These are phyloP conservation scores for Suillus luteus DNA, from an alignment of 768 basidiomycete genomes.

Conservation along the genomic window DNA sequence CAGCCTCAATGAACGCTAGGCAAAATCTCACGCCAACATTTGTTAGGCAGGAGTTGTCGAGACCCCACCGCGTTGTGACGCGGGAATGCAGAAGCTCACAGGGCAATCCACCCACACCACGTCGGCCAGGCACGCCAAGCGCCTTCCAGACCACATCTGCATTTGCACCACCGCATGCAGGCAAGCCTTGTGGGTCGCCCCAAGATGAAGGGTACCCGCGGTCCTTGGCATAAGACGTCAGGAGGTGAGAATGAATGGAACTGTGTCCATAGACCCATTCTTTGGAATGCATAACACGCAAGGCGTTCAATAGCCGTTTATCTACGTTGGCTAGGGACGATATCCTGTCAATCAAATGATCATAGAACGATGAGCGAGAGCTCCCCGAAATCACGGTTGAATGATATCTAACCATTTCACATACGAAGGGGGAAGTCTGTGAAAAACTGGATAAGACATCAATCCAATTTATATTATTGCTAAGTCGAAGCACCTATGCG, in stretches of 20 bases:
- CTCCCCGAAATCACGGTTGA: neutral
- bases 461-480: neutral
- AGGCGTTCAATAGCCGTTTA: constrained; percentile 50
- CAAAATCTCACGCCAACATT: constrained; percentile 57
- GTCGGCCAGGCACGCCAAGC: constrained; percentile 54
- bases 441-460: constrained; percentile 12
- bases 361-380: neutral
- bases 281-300: constrained; percentile 55
- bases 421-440: constrained; percentile 44
- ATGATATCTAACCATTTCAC: constrained; percentile 56
- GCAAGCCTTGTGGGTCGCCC: constrained; percentile 62
- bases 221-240: constrained; percentile 49
- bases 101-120: constrained; percentile 68
- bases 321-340: constrained; percentile 69
- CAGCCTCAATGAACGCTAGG: constrained; percentile 61
- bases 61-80: constrained; percentile 47
- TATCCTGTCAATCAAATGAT: constrained; percentile 46
- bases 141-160: constrained; percentile 57
- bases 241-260: constrained; percentile 41
- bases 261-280: constrained; percentile 61
- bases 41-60: constrained; percentile 57
- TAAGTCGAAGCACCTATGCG: constrained; percentile 51
- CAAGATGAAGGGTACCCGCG: constrained; percentile 61
- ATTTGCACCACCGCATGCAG: constrained; percentile 58
- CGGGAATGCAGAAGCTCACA: constrained; percentile 73